These are phyloP conservation scores for Hysterium pulicare DNA, from an alignment of 2,329 filamentous ascomycete genomes.

Conservation along the genomic window DNA sequence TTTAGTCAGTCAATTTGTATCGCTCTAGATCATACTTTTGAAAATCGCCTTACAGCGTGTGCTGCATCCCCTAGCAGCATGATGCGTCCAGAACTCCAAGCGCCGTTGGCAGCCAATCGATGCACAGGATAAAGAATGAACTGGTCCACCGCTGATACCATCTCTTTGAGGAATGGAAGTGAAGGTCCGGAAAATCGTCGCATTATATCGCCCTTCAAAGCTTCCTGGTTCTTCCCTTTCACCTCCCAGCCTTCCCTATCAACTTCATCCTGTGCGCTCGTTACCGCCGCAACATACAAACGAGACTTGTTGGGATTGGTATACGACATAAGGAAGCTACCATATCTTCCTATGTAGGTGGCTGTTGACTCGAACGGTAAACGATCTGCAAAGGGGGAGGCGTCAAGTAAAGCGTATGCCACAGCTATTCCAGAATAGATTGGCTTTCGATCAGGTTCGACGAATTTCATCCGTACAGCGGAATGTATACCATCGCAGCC, in stretches of 20 bases:
- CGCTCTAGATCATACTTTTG: too few species aligned
- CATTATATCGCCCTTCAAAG: constrained; percentile 34
- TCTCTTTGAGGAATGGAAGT: constrained; percentile 37
- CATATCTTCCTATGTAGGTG: constrained; percentile 39
- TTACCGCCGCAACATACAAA: constrained; percentile 40
- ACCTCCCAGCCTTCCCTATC: constrained; percentile 34
- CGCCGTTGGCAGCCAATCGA: constrained; percentile 35
- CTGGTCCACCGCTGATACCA: constrained; percentile 32
- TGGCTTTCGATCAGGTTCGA: constrained; percentile 35
- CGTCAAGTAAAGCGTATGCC: constrained; percentile 33
- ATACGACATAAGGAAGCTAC: constrained; percentile 40
- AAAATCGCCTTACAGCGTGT: constrained; percentile 39
- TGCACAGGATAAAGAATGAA: constrained; percentile 48
- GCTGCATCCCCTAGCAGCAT: constrained; percentile 47
- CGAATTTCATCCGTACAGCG: constrained; percentile 32
- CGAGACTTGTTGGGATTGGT: constrained; percentile 33
- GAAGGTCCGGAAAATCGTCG: constrained; percentile 34
- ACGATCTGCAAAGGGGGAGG: constrained; percentile 18
- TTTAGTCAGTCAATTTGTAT: too few species aligned
- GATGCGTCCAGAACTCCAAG: constrained; percentile 40
- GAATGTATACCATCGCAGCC: constrained; percentile 45
- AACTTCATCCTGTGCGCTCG: constrained; percentile 34
- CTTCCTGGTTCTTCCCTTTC: constrained; percentile 31
- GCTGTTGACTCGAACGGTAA: constrained; percentile 40
- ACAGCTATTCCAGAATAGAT: constrained; percentile 43